Evolutionary conservation across 495 filamentous ascomycete species (phyloP).

Genomic region (Neurospora terricola): DNA sequence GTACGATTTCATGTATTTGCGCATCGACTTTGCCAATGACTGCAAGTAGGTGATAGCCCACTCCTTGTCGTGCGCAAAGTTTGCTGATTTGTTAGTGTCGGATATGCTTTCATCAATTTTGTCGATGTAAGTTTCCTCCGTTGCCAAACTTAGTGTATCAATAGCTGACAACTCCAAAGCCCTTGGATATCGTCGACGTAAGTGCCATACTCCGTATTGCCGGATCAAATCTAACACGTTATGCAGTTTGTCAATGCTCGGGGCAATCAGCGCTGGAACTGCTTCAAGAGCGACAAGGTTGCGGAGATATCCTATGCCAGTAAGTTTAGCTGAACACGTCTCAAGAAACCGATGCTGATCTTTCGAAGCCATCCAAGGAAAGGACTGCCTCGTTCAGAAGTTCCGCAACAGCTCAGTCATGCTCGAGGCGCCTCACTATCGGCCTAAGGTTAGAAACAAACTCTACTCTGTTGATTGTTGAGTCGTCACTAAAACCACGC

Average conservation of each 20-base stretch:
- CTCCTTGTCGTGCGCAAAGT: not conserved
- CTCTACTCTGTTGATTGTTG: not conserved
- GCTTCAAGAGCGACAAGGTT: constrained; percentile 73
- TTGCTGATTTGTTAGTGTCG: constrained; percentile 55
- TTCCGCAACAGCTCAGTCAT: constrained; percentile 96
- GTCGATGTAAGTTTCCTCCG: constrained; percentile 50
- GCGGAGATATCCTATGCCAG: constrained; percentile 91
- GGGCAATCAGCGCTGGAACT: constrained; percentile 68
- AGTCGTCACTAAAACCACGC: constrained; percentile 5
- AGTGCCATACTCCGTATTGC: constrained; percentile 11
- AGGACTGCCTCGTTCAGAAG: constrained; percentile 81
- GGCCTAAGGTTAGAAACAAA: constrained; percentile 58
- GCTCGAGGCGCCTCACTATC: constrained; percentile 68
- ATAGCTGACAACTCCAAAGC: constrained; percentile 37
- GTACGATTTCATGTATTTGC: constrained; percentile 92
- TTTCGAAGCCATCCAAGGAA: constrained; percentile 70
- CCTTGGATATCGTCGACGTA: constrained; percentile 64
- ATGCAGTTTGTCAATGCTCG: constrained; percentile 64
- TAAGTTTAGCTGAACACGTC: constrained; percentile 35
- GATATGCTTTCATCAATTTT: constrained; percentile 98
- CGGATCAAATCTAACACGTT: constrained; percentile 20
- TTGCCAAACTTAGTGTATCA: not conserved
- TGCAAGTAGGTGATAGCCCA: constrained; percentile 59
- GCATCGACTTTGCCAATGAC: constrained; percentile 83
- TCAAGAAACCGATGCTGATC: constrained; percentile 5